Evolutionary conservation across 202 grass and related monocot genomes (phyloP), one percentile per base, ranked within the genome.

Genomic region (Bolboschoenoplectus hybrid): DNA sequence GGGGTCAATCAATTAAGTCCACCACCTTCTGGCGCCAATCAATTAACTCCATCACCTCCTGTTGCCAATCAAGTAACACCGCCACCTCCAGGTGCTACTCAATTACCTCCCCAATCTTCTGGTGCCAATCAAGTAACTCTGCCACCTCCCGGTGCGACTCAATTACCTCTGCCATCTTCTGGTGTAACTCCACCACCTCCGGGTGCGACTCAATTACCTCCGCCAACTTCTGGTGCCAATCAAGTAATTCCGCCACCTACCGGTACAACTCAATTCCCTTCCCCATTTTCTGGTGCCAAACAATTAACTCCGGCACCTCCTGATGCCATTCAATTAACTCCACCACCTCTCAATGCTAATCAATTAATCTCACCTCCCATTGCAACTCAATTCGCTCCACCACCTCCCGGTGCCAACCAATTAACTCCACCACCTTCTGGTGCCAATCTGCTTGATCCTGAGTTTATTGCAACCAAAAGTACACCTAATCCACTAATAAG

Each of bases 221-320:
- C 58, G 4, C 43, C 79, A 4, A 74, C 35, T 41, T 1, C 5
- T 1, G 51, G 13, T 52, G 4, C 7, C 32, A 39, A 70, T 39
- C 63, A 53, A 68, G 55, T 52, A 70, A 39, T 53, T 8, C 17
- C 66, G 45, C 52, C 70, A 64, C 46, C 58, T 40, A 4, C 19
- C 3, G 20, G 1, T 71, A 34, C 6, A 32, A 77, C 38, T 13
- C 58, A 69, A 41, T 68, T 7, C 26, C 0, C 19, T 63, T 19
- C 7, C 26, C 61, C 61, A 34, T 2, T 19, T 36, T 3, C 8
- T 12, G 6, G 3, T 32, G 8, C n/a, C n/a, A 47, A 1, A 71
- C 19, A n/a, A 38, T 81, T 85, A 2, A 40, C 86, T 7, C 74
- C 88, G 3, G 84, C 89, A 36, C 89, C 2, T 83, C 14, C 67